These are phyloP conservation scores for Arthonia radiata DNA, from an alignment of 495 filamentous ascomycete genomes.

Conservation along the genomic window DNA sequence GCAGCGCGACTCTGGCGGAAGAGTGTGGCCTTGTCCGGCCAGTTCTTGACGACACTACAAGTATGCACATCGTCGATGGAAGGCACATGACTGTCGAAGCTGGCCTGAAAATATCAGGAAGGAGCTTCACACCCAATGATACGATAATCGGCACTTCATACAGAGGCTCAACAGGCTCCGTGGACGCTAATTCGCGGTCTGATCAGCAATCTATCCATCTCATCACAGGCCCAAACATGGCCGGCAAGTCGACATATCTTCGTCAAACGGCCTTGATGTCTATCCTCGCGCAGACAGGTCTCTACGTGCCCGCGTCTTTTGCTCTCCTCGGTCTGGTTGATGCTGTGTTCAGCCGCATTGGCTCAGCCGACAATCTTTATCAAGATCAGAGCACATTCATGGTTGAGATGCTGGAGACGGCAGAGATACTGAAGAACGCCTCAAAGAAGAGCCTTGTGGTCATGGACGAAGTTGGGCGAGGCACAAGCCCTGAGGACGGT, in stretches of 20 bases:
- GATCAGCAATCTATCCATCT: too few relatives aligned
- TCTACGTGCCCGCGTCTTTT: constrained; percentile 69
- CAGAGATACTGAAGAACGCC: constrained; percentile 38
- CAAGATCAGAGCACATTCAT: constrained; percentile 89
- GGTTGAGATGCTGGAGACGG: constrained; percentile 64
- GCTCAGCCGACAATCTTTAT: constrained; percentile 80
- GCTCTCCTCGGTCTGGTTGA: constrained; percentile 74
- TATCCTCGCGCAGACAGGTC: constrained; percentile 76
- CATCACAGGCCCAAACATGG: constrained; percentile 99
- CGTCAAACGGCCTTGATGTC: constrained; percentile 86
- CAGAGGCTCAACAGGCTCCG: too few relatives aligned
- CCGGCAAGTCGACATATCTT: constrained; percentile 83
- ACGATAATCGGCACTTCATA: constrained; percentile 53
- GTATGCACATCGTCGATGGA: constrained; percentile 51
- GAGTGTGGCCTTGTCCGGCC: constrained; percentile 55
- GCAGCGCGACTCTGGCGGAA: constrained; percentile 51
- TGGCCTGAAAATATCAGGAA: constrained; percentile 53
- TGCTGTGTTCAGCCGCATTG: constrained; percentile 70
- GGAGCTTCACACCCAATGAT: constrained; percentile 68
- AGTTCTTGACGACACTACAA: constrained; percentile 26
- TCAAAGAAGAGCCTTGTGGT: constrained; percentile 67
- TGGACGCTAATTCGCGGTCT: too few relatives aligned
- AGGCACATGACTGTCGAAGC: constrained; percentile 75
- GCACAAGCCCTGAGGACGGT: constrained; percentile 81
- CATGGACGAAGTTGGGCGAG: constrained; percentile 93